Base-by-base conservation (phyloP, 1,139 yeast genomes). In the Keqinozyma sinolaborantium region DNA sequence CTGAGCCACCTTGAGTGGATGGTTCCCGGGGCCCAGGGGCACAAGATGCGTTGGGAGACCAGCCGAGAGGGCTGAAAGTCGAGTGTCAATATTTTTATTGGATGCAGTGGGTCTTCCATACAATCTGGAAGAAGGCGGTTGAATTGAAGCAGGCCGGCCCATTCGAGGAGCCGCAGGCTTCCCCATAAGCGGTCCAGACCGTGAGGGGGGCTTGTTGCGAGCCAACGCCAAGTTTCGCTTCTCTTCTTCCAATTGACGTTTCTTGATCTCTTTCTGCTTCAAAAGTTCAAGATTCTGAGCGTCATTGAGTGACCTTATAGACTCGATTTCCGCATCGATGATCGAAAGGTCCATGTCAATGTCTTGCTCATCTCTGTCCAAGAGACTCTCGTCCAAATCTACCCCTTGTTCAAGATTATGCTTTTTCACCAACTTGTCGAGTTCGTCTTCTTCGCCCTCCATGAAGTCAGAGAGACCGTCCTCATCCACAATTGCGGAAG, bases 131-230 rank as follows among this genome's bases (percentile, higher is more conserved):
- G 68, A 55, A 3, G 73, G 70, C 5, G 74, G 75, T 40, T 68
- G 74, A 14, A 68, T 67, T 11, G 70, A 57, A 12, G 75, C 75
- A 1, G 69, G 67, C 34, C 61, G 63, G 1, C 72, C 72, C 71
- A 65, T 65, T 35, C 69, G 45, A 11, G 69, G 69, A 4, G 50
- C 44, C 0, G 58, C 58, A 3, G 67, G 64, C 34, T 60, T 64
- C 1, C 71, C 71, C 68, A 62, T 64, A 6, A 63, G 44, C 2
- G 69, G 70, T n/a, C 55, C 45, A 4, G 52, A 28, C 7, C 57
- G 45, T 42, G 38, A 14, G 34, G 36, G 12, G 33, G 26, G 26
- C 28, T 44, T 8, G 16, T 23, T 19, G 16, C 19, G 16, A 19
- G 14, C 6, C 12, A 15, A 6, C 16, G 10, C 14, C 25, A 23